These are phyloP conservation scores for Pelagophyceae sp. DNA, from an alignment of 352 stramenopile genomes.

Conservation along the genomic window DNA sequence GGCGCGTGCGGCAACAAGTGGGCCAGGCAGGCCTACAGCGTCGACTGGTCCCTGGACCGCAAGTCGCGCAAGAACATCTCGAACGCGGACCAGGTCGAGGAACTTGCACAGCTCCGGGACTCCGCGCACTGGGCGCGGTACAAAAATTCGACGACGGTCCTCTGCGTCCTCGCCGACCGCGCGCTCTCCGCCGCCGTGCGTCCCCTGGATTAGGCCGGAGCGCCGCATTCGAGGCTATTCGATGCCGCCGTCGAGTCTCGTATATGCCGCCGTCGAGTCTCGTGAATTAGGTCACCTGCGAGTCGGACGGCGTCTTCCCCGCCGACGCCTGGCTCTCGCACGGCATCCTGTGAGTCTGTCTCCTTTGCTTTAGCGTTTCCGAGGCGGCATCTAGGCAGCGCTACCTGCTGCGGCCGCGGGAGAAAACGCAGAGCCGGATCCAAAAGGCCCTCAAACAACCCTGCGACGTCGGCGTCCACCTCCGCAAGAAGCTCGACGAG, in stretches of 20 bases:
- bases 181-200: too few relatives aligned
- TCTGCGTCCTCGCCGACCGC: too few relatives aligned
- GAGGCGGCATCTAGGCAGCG: not conserved
- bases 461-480: constrained; percentile 6
- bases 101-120: too few relatives aligned
- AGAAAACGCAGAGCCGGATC: not conserved
- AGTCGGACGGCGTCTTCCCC: not conserved
- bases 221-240: too few relatives aligned
- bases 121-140: too few relatives aligned
- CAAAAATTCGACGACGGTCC: too few relatives aligned
- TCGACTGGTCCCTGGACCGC: not conserved
- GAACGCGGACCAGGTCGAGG: too few relatives aligned
- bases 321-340: not conserved
- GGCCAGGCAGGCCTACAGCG: not conserved
- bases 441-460: not conserved
- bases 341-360: too few relatives aligned
- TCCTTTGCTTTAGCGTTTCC: too few relatives aligned
- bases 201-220: too few relatives aligned
- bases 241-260: too few relatives aligned
- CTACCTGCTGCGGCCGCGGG: not conserved
- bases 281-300: not conserved
- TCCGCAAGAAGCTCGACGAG: too few relatives aligned
- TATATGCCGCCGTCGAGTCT: not conserved
- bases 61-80: not conserved
- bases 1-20: not conserved